Base-by-base conservation (phyloP, 352 stramenopile genomes). In the Phytophthora palmivora region DNA sequence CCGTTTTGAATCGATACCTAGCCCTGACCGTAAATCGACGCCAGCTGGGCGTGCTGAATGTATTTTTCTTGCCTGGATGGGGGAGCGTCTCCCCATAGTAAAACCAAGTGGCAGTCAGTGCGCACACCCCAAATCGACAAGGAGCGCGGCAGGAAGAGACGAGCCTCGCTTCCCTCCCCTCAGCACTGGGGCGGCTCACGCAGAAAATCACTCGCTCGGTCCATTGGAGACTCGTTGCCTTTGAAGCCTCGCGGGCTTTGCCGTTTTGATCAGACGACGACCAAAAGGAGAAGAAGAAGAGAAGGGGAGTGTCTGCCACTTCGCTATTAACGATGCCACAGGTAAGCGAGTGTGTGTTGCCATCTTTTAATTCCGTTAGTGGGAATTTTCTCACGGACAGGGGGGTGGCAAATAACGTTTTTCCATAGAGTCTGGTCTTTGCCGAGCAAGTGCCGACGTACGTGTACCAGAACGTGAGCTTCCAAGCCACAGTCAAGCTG, bases 391-490 rank as follows among this genome's bases (percentile, higher is more conserved):
- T 47, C 18, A 56, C 46, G 36, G 37, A 68, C 50, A 55, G n/a
- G 26, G 34, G 39, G 39, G 47, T 70, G 10, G 11, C 30, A 24
- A 55, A 36, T 28, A 34, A 49, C 37, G 15, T 60, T 52, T 15
- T 55, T 33, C 7, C 22, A 21, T 55, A 92, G 82, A 84, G 63
- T 55, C 67, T 92, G 24, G 74, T 76, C 45, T 90, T 92, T 52
- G 65, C 59, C 43, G 68, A 77, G 55, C 67, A 82, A 54, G 63
- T 77, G 58, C 81, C 83, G 6, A 49, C 83, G 50, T 87, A 79
- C 63, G 81, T 88, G 54, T 92, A 86, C 70, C 77, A 76, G 45
- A 77, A 86, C 22, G 71, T 82, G 39, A 76, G 41, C 32, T 92
- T 92, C 55, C 71, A 84, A 39, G 64, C 74, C 16, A 70, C 50